These are phyloP conservation scores for Eragrostis nindensis DNA, from an alignment of 176 grass and related monocot species.

Conservation along the genomic window DNA sequence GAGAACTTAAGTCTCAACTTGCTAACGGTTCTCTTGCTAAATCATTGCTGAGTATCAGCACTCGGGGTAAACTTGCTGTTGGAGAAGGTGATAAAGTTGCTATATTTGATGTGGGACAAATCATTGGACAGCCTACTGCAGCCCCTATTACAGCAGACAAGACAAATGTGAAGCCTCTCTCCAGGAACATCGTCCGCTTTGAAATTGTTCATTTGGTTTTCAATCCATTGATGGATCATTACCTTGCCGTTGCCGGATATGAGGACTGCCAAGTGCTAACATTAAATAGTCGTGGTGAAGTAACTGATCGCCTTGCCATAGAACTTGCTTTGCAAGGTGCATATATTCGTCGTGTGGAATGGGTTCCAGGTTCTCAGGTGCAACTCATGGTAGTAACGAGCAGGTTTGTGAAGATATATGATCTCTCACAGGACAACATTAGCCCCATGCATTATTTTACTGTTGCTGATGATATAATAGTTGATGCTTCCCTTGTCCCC, in stretches of 20 bases:
- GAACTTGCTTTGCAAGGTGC: slow-evolving; percentile 94
- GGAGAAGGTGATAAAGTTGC: slow-evolving; percentile 98
- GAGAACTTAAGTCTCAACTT: slow-evolving; percentile 90
- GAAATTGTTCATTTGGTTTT: slow-evolving; percentile 96
- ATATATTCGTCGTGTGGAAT: slow-evolving; percentile 86
- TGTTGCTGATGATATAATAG: slow-evolving; percentile 79
- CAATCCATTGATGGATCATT: slow-evolving; percentile 81
- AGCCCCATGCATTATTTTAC: slow-evolving; percentile 97
- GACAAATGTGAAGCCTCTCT: slow-evolving; percentile 94
- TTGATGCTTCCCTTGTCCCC: slow-evolving; percentile 80
- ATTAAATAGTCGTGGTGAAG: slow-evolving; percentile 92
- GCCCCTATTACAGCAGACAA: slow-evolving; percentile 87
- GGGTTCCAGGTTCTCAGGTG: slow-evolving; percentile 96
- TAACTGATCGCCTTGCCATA: slow-evolving; percentile 92
- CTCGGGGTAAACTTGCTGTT: slow-evolving; percentile 91
- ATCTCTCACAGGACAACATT: slow-evolving; percentile 94
- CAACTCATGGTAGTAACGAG: slow-evolving; percentile 93
- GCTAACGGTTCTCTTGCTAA: slow-evolving; percentile 82
- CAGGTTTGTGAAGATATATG: slow-evolving; percentile 99
- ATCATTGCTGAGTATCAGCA: slow-evolving; percentile 77
- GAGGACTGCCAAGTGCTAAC: slow-evolving; percentile 98
- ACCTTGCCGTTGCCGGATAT: slow-evolving; percentile 87
- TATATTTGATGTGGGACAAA: slow-evolving; percentile 95
- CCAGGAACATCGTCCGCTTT: slow-evolving; percentile 91
- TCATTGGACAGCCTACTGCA: slow-evolving; percentile 89